Base-by-base conservation (phyloP, 139 green algal genomes). In the Chlorella ohadii region DNA sequence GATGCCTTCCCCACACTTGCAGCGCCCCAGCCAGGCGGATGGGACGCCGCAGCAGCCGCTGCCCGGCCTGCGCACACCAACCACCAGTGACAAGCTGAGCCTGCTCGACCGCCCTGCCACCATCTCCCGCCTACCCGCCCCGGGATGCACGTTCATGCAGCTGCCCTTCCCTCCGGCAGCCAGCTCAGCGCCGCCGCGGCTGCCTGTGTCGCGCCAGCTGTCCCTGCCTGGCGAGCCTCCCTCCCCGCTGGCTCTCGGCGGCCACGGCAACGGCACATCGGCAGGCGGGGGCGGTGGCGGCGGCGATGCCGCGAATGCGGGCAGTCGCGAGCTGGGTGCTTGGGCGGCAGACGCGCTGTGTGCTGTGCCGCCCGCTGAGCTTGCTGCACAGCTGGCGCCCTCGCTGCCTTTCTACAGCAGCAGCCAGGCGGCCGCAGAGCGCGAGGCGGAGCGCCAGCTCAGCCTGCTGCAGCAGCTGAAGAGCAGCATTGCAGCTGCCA, bases 371-470 rank as follows among this genome's bases (percentile, higher is more conserved):
- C 12, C 51, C 15, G 51, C 51, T 20, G 51, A 59, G 51, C 51
- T 59, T 20, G 51, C 51, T 23, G 51, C 15, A 13, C 51, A 59
- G 51, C 51, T 59, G 51, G 51, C 51, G 51, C 51, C 51, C 25
- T 66, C 59, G 23, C 59, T 33, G 33, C 31, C 65, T 15, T 44
- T 72, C 6, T 72, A 23, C 65, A 59, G 51, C 65, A 27, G 31
- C 65, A 27, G 65, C 31, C 65, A 72, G 3, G 65, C 28, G 70
- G 36, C 70, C 1, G 70, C 72, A 4, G 23, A 63, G 41, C 27
- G 4, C 1, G 73, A 80, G 51, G 73, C 73, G 0, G 73, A 66
- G 33, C 73, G 73, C 31, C 73, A 80, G 73, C 73, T 80, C 51
- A 23, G 22, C 23, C 47, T 80, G 47, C 73, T 80, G 51, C 31